A percentile compares a stretch with the other conserved stretches of the same genome.
phyloP scores from a whole-genome alignment of 2,329 filamentous ascomycete species.

The Colletotrichum sp. region DNA sequence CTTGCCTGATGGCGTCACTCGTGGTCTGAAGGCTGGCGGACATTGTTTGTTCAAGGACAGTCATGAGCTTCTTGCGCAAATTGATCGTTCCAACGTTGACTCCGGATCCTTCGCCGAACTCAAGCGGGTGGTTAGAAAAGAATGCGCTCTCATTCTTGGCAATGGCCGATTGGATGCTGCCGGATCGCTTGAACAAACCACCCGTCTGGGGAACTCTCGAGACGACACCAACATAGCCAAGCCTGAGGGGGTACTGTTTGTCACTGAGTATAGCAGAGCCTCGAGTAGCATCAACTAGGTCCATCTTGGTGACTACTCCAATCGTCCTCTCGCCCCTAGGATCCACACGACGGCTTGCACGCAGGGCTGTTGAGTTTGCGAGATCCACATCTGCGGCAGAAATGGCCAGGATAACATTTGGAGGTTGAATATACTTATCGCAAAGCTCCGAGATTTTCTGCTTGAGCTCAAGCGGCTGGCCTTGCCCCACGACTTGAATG shows the following conservation, averaged over 20 bases:
- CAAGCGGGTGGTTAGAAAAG: conserved; percentile 81
- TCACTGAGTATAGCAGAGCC: conserved; percentile 83
- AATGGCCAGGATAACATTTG: conserved; percentile 96
- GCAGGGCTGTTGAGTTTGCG: conserved; percentile 91
- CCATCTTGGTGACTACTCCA: conserved; percentile 99
- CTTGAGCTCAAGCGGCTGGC: conserved; percentile 90
- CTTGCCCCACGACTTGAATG: conserved; percentile 91
- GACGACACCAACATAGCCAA: conserved; percentile 96
- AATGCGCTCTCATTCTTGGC: conserved; percentile 86
- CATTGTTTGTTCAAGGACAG: conserved; percentile 97
- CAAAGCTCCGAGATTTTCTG: conserved; percentile 96
- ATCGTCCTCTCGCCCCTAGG: conserved; percentile 95
- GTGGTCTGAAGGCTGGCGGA: conserved; percentile 88
- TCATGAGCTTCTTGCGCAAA: conserved; percentile 94
- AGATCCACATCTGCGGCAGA: conserved; percentile 97
- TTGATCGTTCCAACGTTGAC: conserved; percentile 84
- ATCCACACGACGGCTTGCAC: conserved; percentile 90
- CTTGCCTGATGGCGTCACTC: conserved; percentile 89
- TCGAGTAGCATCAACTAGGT: conserved; percentile 84
- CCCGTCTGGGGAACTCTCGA: conserved; percentile 75
- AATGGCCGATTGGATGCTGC: conserved; percentile 82
- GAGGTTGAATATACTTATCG: conserved; percentile 96
- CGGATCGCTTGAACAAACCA: conserved; percentile 81
- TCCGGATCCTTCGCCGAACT: conserved; percentile 77
- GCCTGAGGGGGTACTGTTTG: conserved; percentile 90